Conservation (phyloP, 768 basidiomycete genomes). For the Boletus subcaerulescens region DNA sequence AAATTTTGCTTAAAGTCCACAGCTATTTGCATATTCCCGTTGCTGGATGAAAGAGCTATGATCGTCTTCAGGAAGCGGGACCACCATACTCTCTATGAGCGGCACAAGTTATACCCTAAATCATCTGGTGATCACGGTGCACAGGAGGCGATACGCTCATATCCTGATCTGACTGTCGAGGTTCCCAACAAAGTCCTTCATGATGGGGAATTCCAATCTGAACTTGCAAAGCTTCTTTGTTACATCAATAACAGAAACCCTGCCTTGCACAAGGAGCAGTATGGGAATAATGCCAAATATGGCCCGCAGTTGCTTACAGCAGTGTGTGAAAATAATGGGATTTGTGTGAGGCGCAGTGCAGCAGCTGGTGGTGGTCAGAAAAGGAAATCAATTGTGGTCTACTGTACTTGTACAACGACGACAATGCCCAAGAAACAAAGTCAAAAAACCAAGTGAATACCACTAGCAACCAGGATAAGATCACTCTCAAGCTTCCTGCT, state of each 20-base stretch:
- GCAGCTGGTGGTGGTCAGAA: too few relatives aligned
- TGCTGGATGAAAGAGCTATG: not conserved
- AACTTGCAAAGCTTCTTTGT: not conserved
- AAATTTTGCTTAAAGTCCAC: not conserved
- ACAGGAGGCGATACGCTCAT: not conserved
- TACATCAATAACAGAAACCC: not conserved
- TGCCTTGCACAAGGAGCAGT: not conserved
- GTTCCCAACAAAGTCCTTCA: not conserved
- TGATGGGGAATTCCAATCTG: not conserved
- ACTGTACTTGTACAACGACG: too few relatives aligned
- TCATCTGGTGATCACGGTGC: not conserved
- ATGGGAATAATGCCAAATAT: not conserved
- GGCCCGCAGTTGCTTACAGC: not conserved
- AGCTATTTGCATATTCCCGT: not conserved
- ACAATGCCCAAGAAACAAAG: too few relatives aligned
- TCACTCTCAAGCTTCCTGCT: too few relatives aligned
- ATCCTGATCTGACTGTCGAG: not conserved
- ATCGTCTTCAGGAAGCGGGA: not conserved
- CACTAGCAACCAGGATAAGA: too few relatives aligned
- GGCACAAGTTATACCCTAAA: not conserved
- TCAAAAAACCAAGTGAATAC: too few relatives aligned
- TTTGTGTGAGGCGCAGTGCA: too few relatives aligned
- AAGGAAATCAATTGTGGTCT: too few relatives aligned
- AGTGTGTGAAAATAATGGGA: too few relatives aligned
- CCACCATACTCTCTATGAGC: not conserved